Percentiles rank a stretch among this genome's conserved stretches.
phyloP scores from a whole-genome alignment of 352 stramenopile species.

The Globisporangium recalcitrans region DNA sequence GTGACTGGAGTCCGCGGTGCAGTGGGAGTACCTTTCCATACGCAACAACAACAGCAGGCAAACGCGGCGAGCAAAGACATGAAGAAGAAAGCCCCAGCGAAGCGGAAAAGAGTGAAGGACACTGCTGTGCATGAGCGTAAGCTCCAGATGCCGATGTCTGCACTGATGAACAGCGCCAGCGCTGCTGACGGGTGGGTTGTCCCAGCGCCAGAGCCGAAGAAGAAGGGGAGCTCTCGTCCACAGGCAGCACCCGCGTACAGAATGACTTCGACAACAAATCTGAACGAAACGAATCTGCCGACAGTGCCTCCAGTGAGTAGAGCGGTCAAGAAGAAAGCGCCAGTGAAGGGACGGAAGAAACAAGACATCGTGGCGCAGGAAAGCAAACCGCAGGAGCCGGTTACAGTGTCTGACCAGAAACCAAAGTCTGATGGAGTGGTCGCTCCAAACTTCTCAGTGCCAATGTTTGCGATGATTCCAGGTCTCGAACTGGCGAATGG shows the following conservation, averaged over 20 bases:
- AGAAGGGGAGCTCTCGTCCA: background rate
- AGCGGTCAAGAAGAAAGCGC: background rate
- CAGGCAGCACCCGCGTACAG: background rate
- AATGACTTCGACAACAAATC: background rate
- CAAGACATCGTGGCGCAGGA: background rate
- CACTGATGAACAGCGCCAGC: background rate
- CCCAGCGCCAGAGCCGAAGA: background rate
- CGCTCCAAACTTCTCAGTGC: background rate
- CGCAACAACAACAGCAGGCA: background rate
- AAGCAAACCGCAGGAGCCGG: background rate
- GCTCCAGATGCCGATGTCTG: background rate
- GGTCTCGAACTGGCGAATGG: background rate
- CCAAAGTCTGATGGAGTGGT: background rate
- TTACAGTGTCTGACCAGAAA: background rate
- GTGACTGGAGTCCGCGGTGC: background rate
- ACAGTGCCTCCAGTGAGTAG: background rate
- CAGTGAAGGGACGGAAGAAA: slow-evolving; percentile 7
- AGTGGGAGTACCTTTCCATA: background rate
- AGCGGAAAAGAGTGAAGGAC: background rate
- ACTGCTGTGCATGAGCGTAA: background rate
- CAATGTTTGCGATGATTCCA: background rate
- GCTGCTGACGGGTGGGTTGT: background rate
- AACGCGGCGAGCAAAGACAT: background rate
- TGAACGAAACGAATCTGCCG: background rate
- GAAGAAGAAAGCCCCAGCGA: background rate